Percentiles rank a stretch among this genome's conserved stretches.
Conservation (phyloP, 768 basidiomycete species). For the Hysterangium stoloniferum region DNA sequence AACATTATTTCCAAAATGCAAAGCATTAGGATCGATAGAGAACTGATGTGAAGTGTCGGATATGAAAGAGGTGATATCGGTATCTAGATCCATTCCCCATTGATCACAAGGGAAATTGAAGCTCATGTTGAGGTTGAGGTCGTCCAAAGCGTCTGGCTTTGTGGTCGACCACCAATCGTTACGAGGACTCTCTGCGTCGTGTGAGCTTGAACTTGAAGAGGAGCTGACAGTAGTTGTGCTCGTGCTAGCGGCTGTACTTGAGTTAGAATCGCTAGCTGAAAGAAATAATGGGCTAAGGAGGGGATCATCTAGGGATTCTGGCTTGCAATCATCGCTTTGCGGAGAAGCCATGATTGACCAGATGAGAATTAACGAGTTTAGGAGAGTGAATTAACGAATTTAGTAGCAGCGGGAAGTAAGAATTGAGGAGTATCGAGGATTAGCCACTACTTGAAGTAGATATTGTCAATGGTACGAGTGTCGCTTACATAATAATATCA, state of each 20-base stretch:
- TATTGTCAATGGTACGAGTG: too few relatives aligned
- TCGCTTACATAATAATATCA: too few relatives aligned
- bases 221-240: too few relatives aligned
- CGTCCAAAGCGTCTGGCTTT: background rate
- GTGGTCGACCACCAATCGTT: conserved; percentile 1
- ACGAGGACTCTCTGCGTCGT: conserved; percentile 9
- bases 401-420: too few relatives aligned
- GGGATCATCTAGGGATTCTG: conserved; percentile 7
- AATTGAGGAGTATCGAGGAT: too few relatives aligned
- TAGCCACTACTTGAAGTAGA: too few relatives aligned
- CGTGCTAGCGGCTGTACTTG: conserved; percentile 1
- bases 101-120: background rate
- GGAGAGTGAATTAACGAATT: too few relatives aligned
- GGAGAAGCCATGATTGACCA: too few relatives aligned
- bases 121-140: background rate
- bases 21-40: conserved; percentile 7
- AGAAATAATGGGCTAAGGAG: conserved; percentile 3
- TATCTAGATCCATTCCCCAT: conserved; percentile 8
- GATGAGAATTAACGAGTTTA: too few relatives aligned
- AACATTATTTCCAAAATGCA: conserved; percentile 1
- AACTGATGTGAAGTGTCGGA: conserved; percentile 2
- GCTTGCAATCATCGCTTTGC: too few relatives aligned
- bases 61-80: conserved; percentile 5
- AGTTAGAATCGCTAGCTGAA: conserved; percentile 3
- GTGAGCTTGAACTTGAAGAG: conserved; percentile 8